Evolutionary conservation across 2,329 filamentous ascomycete species (phyloP).

Genomic region (Hypoxylon sp.): DNA sequence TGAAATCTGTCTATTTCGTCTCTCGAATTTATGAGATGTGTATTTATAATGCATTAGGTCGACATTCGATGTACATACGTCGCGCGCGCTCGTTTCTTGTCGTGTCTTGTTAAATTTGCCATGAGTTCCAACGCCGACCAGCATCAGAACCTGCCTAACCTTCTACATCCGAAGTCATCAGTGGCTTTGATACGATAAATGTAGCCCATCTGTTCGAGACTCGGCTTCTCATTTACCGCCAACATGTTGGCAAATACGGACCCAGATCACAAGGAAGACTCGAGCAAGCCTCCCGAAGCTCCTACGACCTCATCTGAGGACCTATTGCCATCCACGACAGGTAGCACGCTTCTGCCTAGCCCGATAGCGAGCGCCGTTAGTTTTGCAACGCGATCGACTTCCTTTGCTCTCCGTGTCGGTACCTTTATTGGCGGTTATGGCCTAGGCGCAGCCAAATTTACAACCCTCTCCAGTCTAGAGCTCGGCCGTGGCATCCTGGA

Average conservation of each 20-base stretch:
- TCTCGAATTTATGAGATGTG: constrained; percentile 1
- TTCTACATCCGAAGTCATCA: not conserved
- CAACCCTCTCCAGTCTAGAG: constrained; percentile 71
- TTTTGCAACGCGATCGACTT: constrained; percentile 72
- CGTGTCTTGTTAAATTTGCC: constrained; percentile 1
- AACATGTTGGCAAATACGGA: constrained; percentile 26
- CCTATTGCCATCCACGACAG: constrained; percentile 42
- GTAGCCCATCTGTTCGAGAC: constrained; percentile 3
- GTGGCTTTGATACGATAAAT: constrained; percentile 20
- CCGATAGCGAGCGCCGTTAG: constrained; percentile 73
- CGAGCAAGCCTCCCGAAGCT: constrained; percentile 20
- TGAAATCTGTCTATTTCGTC: constrained; percentile 2
- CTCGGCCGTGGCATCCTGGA: constrained; percentile 70
- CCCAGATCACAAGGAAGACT: constrained; percentile 35
- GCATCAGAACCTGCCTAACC: not conserved
- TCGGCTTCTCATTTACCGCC: constrained; percentile 2
- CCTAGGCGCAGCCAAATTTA: constrained; percentile 68
- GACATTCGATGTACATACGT: constrained; percentile 7
- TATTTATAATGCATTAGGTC: not conserved
- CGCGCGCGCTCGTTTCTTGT: not conserved
- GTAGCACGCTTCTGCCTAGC: constrained; percentile 69
- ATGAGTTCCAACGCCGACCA: not conserved
- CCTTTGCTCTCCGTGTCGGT: constrained; percentile 69
- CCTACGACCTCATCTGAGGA: constrained; percentile 19
- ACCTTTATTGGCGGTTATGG: constrained; percentile 67